Base-by-base conservation (phyloP, 305 asterid genomes). In the Fraxinus platypoda region DNA sequence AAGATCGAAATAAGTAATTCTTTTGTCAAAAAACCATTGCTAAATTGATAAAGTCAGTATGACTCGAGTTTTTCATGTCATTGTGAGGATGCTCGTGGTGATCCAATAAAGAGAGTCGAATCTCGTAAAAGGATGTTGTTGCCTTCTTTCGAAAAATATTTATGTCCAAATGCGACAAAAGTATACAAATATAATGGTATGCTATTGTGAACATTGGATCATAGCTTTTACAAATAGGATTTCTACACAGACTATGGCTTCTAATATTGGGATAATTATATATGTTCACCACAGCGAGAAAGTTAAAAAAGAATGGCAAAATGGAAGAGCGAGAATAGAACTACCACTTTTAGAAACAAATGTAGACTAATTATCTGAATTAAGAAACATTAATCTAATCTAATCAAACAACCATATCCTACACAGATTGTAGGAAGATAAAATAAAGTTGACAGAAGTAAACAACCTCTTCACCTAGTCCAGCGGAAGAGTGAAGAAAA, bases 401-500 rank as follows among this genome's bases (percentile, higher is more conserved):
- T 31, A 30, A 30, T 70, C 41, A 70, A 70, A 28, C 75, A 71
- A 71, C 4, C 26, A 71, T 31, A 31, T 33, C 75, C 75, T 71
- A 71, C 75, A 13, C 12, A 71, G 38, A 30, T 30, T 71, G 41
- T 66, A 66, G 74, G 75, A 71, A 71, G 41, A 31, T 71, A 31
- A 17, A 71, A 71, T 76, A 30, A 76, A 23, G 72, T 43, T 71
- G 52, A 9, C 12, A 49, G 62, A 74, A 52, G 38, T 43, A 12
- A 59, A 59, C 54, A 59, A 30, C 75, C 80, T 81, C 78, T 77
- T 26, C 68, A 57, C 68, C 2, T 33, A 7, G 76, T 38, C 75
- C 19, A 31, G 73, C 19, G 79, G 52, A 83, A 35, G 66, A 71
- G 62, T 35, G 54, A 41, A 33, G 33, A 73, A 41, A 49, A 64